Conservation (phyloP, 768 basidiomycete species). For the Pisolithus marmoratus region DNA sequence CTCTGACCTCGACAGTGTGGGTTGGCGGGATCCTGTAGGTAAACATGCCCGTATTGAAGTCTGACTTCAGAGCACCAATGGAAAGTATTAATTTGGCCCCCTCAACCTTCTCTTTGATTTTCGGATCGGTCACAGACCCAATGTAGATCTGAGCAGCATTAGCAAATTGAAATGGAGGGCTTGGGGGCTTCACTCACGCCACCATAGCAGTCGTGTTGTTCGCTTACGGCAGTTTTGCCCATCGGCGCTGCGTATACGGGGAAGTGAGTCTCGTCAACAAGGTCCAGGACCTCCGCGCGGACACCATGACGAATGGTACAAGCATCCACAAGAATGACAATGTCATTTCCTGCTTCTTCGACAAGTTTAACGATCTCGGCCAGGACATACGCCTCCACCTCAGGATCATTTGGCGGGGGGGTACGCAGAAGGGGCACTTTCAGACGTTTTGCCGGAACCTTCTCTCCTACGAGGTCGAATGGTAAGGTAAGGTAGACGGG, state of each 20-base stretch:
- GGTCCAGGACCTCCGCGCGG: slow-evolving; percentile 53
- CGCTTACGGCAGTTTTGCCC: slow-evolving; percentile 77
- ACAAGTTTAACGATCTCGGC: slow-evolving; percentile 65
- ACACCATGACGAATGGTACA: slow-evolving; percentile 73
- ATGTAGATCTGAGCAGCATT: slow-evolving; percentile 56
- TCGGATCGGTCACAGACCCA: slow-evolving; percentile 62
- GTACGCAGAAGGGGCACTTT: slow-evolving; percentile 48
- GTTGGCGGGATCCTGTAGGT: slow-evolving; percentile 61
- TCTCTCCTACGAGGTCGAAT: slow-evolving; percentile 68
- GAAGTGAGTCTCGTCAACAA: slow-evolving; percentile 60
- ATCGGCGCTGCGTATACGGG: slow-evolving; percentile 73
- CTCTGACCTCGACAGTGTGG: slow-evolving; percentile 56
- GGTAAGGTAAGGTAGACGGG: slow-evolving; percentile 88
- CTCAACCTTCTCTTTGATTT: slow-evolving; percentile 68
- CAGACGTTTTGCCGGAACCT: slow-evolving; percentile 62
- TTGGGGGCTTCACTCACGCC: slow-evolving; percentile 47
- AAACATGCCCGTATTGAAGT: slow-evolving; percentile 89
- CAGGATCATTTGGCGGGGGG: slow-evolving; percentile 48
- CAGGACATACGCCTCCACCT: slow-evolving; percentile 63
- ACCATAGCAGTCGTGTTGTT: slow-evolving; percentile 67
- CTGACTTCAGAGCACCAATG: slow-evolving; percentile 62
- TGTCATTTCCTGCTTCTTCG: slow-evolving; percentile 52
- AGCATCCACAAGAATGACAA: slow-evolving; percentile 75
- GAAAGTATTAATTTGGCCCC: slow-evolving; percentile 69
- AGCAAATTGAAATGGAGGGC: background rate